These are phyloP conservation scores for Penicillium hordei DNA, from an alignment of 2,329 filamentous ascomycete genomes.

Conservation along the genomic window DNA sequence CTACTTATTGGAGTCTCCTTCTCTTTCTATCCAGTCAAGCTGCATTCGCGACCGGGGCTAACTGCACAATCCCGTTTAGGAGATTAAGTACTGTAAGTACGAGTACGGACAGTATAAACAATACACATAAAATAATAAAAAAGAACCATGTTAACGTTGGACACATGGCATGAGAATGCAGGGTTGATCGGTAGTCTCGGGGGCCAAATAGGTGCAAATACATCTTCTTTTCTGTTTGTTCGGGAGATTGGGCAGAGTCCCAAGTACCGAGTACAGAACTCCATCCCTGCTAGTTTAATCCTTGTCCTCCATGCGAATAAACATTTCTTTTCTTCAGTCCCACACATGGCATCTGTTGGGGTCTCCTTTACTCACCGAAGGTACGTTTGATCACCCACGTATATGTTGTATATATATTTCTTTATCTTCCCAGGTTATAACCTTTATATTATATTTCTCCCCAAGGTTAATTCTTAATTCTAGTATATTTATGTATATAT, in stretches of 20 bases:
- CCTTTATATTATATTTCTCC: neutral
- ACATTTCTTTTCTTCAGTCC: neutral
- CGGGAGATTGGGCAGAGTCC: neutral
- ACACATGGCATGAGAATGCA: slow-evolving; percentile 20
- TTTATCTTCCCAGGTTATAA: neutral
- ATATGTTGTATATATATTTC: neutral
- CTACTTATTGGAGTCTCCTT: slow-evolving; percentile 3
- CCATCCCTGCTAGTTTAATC: neutral
- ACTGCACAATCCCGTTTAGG: slow-evolving; percentile 5
- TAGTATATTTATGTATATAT: neutral
- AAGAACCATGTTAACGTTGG: slow-evolving; percentile 8
- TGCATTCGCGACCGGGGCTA: slow-evolving; percentile 8
- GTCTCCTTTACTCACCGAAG: neutral
- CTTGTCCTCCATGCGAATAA: neutral
- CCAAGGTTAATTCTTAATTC: neutral
- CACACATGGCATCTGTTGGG: neutral
- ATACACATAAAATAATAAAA: neutral
- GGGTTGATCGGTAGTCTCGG: slow-evolving; percentile 5
- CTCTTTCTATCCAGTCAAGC: slow-evolving; percentile 2
- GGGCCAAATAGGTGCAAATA: neutral
- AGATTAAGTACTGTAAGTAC: neutral
- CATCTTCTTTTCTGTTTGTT: neutral
- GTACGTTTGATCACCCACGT: neutral
- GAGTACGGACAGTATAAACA: neutral
- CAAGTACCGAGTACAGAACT: neutral